Conservation (phyloP, 2,329 filamentous ascomycete genomes). For the Claviceps maximensis region DNA sequence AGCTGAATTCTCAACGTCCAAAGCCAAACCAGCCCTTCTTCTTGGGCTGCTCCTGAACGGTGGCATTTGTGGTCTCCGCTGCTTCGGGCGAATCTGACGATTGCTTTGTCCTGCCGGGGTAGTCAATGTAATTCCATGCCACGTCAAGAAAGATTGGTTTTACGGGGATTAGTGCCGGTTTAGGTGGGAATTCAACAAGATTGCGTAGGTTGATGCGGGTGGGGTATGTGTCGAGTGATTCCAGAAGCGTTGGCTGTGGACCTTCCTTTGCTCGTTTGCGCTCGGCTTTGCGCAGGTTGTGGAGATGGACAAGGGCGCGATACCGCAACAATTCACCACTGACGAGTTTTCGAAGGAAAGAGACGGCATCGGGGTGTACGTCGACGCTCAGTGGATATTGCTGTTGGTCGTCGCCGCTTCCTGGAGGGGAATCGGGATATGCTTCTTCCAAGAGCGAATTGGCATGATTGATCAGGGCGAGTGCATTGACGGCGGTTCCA, state of each 20-base stretch:
- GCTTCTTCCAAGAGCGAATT: slow-evolving; percentile 47
- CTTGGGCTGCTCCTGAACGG: slow-evolving; percentile 31
- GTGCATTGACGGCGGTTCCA: slow-evolving; percentile 59
- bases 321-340: slow-evolving; percentile 63
- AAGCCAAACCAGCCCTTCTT: slow-evolving; percentile 71
- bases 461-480: slow-evolving; percentile 72
- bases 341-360: slow-evolving; percentile 48
- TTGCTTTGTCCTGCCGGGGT: slow-evolving; percentile 41
- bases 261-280: slow-evolving; percentile 23
- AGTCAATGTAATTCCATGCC: slow-evolving; percentile 95
- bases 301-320: slow-evolving; percentile 75
- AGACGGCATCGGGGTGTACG: slow-evolving; percentile 45
- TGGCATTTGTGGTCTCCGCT: slow-evolving; percentile 23
- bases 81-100: slow-evolving; percentile 5
- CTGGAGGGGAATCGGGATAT: slow-evolving; percentile 30
- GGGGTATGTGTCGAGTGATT: slow-evolving; percentile 65
- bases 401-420: slow-evolving; percentile 9
- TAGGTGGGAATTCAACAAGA: slow-evolving; percentile 77
- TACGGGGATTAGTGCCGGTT: slow-evolving; percentile 68
- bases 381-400: slow-evolving; percentile 48
- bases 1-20: slow-evolving; percentile 28
- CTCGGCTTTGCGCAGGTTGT: slow-evolving; percentile 44
- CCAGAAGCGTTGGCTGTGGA: slow-evolving; percentile 46
- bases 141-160: slow-evolving; percentile 95
- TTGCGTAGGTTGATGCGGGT: slow-evolving; percentile 62